A percentile compares a stretch with the other conserved stretches of the same genome.
phyloP scores from a whole-genome alignment of 2,329 filamentous ascomycete species.

The Pseudogymnoascus sp. region DNA sequence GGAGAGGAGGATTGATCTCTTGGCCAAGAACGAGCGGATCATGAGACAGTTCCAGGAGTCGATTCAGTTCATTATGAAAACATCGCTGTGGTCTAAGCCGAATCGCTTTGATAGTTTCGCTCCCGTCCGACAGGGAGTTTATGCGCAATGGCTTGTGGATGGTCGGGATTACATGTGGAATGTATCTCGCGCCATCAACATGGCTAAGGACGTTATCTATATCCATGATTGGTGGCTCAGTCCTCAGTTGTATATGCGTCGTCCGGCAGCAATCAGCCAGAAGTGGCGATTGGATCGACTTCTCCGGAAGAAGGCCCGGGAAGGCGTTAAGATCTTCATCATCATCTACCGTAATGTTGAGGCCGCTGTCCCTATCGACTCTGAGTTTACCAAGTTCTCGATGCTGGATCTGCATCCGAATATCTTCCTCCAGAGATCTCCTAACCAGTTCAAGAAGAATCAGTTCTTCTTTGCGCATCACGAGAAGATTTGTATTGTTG shows the following conservation, averaged over 20 bases:
- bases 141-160: slow-evolving; percentile 94
- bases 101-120: slow-evolving; percentile 93
- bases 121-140: slow-evolving; percentile 76
- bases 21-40: slow-evolving; percentile 84
- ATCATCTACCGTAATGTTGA: slow-evolving; percentile 98
- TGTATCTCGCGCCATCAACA: slow-evolving; percentile 90
- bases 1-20: slow-evolving; percentile 83
- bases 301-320: slow-evolving; percentile 84
- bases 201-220: slow-evolving; percentile 96
- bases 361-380: slow-evolving; percentile 93
- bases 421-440: slow-evolving; percentile 90
- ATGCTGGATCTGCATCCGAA: slow-evolving; percentile 92
- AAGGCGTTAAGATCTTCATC: slow-evolving; percentile 95
- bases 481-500: slow-evolving; percentile 94
- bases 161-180: slow-evolving; percentile 99
- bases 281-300: slow-evolving; percentile 94
- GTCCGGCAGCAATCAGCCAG: slow-evolving; percentile 90
- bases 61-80: slow-evolving; percentile 74
- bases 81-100: slow-evolving; percentile 72
- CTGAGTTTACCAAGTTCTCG: slow-evolving; percentile 95
- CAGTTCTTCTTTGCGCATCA: slow-evolving; percentile 99
- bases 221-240: slow-evolving; percentile 99
- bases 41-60: slow-evolving; percentile 91
- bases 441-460: slow-evolving; percentile 97
- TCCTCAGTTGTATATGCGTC: slow-evolving; percentile 88